A percentile compares a stretch with the other conserved stretches of the same genome.
phyloP scores from a whole-genome alignment of 2,329 filamentous ascomycete species.

The Fusarium euwallaceae region DNA sequence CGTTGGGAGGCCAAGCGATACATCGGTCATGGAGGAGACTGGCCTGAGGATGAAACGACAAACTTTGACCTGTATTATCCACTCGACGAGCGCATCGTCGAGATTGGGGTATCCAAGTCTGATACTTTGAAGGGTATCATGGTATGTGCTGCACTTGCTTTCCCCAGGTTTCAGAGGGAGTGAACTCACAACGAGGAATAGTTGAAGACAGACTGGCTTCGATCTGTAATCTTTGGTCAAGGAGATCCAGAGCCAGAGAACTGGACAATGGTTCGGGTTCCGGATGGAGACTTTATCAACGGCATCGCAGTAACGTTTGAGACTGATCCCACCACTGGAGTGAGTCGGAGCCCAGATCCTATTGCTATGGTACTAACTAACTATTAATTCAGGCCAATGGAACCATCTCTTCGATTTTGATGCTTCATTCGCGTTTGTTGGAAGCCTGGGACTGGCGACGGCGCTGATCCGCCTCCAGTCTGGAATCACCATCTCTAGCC shows the following conservation, averaged over 20 bases:
- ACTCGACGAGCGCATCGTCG: constrained; percentile 3
- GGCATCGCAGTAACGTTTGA: background rate
- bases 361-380: background rate
- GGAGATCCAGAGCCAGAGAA: background rate
- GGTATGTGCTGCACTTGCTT: constrained; percentile 4
- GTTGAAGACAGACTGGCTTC: background rate
- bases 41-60: background rate
- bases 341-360: background rate
- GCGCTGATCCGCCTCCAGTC: background rate
- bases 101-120: constrained; percentile 9
- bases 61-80: background rate
- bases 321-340: background rate
- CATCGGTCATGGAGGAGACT: background rate
- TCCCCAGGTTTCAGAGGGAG: background rate
- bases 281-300: background rate
- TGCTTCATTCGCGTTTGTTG: background rate
- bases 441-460: background rate
- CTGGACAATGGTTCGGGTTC: background rate
- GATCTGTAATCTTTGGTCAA: background rate
- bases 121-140: constrained; percentile 1
- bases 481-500: background rate
- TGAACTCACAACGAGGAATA: background rate
- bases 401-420: background rate
- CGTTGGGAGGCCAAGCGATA: constrained; percentile 2
- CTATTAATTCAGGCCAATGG: background rate